Base-by-base conservation (phyloP, 768 basidiomycete species). In the Cantharellus anzutake region DNA sequence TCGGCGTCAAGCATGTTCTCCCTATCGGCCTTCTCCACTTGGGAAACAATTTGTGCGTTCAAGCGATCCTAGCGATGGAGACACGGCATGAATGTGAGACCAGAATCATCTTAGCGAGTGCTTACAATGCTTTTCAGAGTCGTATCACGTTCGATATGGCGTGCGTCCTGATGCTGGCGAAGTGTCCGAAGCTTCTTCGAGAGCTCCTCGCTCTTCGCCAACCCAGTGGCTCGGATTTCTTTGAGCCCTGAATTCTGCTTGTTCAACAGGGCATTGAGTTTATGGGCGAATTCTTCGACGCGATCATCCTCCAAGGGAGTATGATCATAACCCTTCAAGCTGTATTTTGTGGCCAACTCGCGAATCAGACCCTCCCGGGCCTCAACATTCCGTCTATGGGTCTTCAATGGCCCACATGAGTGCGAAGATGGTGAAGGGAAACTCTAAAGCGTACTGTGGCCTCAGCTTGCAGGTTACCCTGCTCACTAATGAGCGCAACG, bases 311-410 rank as follows among this genome's bases (percentile, higher is more conserved):
- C 83, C 41, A 92, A 74, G 1, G 83, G 82, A 0, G 80, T 75
- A 56, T 80, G 75, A 58, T 79, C 80, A 67, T 80, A 91, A 0
- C 87, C 89, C 56, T 80, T 80, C 64, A 97, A 82, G 4, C 77
- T 75, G 64, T 85, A 74, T 63, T 80, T 80, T 41, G 79, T 73
- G 56, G 81, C 77, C 14, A 89, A 78, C 55, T 82, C 79, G 7
- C 78, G 80, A 59, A 97, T 82, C 34, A 83, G 72, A 11, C 76
- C 74, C 68, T 93, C 91, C 39, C 93, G 81, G 3, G 82, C 80
- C 2, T 68, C 65, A 42, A 92, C 70, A 35, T 84, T 81, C 52
- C 78, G 73, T 58, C 82, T 79, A 70, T 94, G 86, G 11, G 80
- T 79, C 90, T 94, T 61, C 4, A 14, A 35, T 48, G 2, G 3